Evolutionary conservation across 352 stramenopile genomes (phyloP).

Genomic region (Achlya hypogyna): DNA sequence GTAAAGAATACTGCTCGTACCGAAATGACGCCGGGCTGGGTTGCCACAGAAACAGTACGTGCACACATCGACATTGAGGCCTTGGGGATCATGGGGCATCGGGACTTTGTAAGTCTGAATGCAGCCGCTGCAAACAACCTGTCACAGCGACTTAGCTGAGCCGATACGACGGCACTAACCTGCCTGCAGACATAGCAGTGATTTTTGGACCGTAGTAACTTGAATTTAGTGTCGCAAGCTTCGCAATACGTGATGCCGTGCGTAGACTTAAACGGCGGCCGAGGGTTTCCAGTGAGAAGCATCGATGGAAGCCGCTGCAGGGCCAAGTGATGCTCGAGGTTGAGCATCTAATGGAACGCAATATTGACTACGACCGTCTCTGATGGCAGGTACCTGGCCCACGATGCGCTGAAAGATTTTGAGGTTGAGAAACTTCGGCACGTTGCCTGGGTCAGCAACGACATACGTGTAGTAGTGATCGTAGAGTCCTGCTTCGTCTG

Average conservation of each 20-base stretch:
- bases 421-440: neutral
- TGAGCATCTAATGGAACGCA: neutral
- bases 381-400: neutral
- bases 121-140: neutral
- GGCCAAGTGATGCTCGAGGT: neutral
- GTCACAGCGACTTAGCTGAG: neutral
- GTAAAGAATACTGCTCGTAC: no score
- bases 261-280: neutral
- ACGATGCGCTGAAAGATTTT: constrained; percentile 1
- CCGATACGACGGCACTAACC: neutral
- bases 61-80: neutral
- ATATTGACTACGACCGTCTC: neutral
- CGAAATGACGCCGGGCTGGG: neutral
- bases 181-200: neutral
- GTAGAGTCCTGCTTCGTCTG: neutral
- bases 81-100: neutral
- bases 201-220: neutral
- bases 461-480: neutral
- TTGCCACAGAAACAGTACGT: neutral
- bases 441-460: neutral
- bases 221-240: neutral
- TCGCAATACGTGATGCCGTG: neutral
- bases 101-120: neutral
- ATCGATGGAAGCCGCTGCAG: neutral
- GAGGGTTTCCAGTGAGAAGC: neutral